These are phyloP conservation scores for Theobroma grandiflorum DNA, from an alignment of 441 rosid species.

Conservation along the genomic window DNA sequence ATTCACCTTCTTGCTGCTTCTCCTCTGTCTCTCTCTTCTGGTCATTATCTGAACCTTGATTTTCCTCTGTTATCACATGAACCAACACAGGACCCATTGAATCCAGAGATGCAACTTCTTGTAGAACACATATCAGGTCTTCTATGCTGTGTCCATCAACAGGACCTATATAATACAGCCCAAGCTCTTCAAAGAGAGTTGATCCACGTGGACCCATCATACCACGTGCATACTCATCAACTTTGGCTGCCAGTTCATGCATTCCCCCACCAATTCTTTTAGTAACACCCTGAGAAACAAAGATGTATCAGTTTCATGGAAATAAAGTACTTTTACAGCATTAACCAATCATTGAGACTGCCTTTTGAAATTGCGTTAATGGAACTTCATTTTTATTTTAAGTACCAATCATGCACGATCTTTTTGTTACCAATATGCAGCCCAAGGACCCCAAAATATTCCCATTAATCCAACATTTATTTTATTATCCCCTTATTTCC, in stretches of 20 bases:
- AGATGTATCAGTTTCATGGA: constrained; percentile 21
- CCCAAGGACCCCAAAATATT: not conserved
- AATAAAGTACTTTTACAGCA: not conserved
- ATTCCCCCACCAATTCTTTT: constrained; percentile 84
- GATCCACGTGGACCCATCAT: constrained; percentile 92
- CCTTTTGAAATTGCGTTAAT: not conserved
- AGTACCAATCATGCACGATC: not conserved
- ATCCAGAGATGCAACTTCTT: constrained; percentile 81
- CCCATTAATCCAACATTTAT: not conserved
- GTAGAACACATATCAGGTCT: constrained; percentile 82
- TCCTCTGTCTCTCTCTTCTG: constrained; percentile 37
- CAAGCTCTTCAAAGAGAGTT: constrained; percentile 96
- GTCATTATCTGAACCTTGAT: constrained; percentile 39
- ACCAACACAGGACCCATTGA: constrained; percentile 93
- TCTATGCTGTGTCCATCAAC: constrained; percentile 93
- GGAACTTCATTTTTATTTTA: not conserved
- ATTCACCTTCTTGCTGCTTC: constrained; percentile 44
- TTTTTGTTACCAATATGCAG: not conserved
- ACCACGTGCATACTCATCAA: constrained; percentile 98
- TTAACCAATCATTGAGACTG: not conserved
- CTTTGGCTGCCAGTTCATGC: constrained; percentile 96
- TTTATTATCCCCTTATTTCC: not conserved
- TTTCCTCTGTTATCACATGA: constrained; percentile 89
- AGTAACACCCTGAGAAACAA: constrained; percentile 68
- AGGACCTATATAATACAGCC: constrained; percentile 92